Evolutionary conservation across 192 early-diverging fungal genomes (phyloP), one percentile per base, ranked within the genome.

Genomic region (Bifiguratus adelaidae): DNA sequence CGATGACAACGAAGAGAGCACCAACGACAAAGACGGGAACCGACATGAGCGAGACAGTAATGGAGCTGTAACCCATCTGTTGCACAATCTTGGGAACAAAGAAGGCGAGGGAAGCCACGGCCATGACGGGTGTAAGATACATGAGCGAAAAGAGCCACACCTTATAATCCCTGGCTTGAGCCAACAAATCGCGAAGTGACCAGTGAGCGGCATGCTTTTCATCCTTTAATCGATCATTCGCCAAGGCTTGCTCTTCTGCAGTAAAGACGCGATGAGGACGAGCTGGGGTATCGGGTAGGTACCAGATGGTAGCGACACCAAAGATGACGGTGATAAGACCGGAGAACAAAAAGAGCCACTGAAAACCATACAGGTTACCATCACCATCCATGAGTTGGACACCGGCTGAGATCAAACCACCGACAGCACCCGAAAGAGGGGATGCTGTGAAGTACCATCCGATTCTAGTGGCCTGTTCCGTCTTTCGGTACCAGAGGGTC

Each of bases 401-500:
- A 25, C 44, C 44, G 7, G 44, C 44, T 9, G 44, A 46, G 18
- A 50, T 50, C 19, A 67, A 55, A 1, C 72, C 72, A 2, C 61
- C 58, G 55, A 69, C 64, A 22, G 68, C 65, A 13, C 70, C 66
- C 2, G 72, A 65, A 49, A 73, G 58, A 20, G 58, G 41, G 4
- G 52, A 56, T 1, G 71, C 65, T 13, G 61, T 58, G 54, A 68
- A 74, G 52, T 71, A 74, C 47, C 61, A 36, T 22, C 62, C 55
- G 4, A 74, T 61, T 2, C 71, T 53, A 0, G 58, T 60, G 2
- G 53, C 65, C 33, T 60, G 60, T 45, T 77, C 66, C 33, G 56
- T 35, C 29, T 47, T 43, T 0, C 55, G 55, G 63, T 71, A 77
- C 74, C 74, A 77, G 42, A 77, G 68, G 16, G 68, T 65, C 8